A percentile compares a stretch with the other conserved stretches of the same genome.
Evolutionary conservation across 2,329 filamentous ascomycete species (phyloP).

Genomic region (Aspergillus hiratsukae): DNA sequence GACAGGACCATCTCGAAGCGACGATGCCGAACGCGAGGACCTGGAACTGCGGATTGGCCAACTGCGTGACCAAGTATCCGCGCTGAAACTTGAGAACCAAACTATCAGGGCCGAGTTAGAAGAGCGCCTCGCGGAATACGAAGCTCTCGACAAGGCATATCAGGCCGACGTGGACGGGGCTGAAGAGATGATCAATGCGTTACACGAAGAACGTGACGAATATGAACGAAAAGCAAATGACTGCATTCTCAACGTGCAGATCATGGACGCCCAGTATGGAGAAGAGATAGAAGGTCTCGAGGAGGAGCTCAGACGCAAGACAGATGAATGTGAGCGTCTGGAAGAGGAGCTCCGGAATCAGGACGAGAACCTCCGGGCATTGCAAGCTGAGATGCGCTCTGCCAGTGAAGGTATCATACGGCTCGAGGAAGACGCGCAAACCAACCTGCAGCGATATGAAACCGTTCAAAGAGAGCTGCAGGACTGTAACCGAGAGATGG

Average conservation of each 20-base stretch:
- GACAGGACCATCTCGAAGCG: constrained; percentile 61
- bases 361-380: constrained; percentile 81
- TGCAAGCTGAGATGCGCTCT: constrained; percentile 89
- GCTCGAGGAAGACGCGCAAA: constrained; percentile 83
- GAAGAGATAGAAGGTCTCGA: constrained; percentile 56
- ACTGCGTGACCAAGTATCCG: constrained; percentile 79
- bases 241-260: constrained; percentile 49
- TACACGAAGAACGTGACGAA: constrained; percentile 84
- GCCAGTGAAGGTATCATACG: constrained; percentile 82
- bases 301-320: constrained; percentile 66
- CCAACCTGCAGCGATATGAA: constrained; percentile 72
- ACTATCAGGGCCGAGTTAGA: constrained; percentile 80
- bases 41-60: constrained; percentile 79
- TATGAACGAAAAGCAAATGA: constrained; percentile 69
- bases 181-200: constrained; percentile 70
- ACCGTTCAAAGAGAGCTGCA: constrained; percentile 77
- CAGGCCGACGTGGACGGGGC: constrained; percentile 77
- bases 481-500: constrained; percentile 81
- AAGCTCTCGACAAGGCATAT: constrained; percentile 65
- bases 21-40: constrained; percentile 76
- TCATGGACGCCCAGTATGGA: constrained; percentile 54
- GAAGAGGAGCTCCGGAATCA: constrained; percentile 69
- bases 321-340: constrained; percentile 65
- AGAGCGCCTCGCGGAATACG: constrained; percentile 72
- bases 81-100: constrained; percentile 83